These are phyloP conservation scores for Pontederia paniculata DNA, from an alignment of 176 grass and related monocot genomes.

Conservation along the genomic window DNA sequence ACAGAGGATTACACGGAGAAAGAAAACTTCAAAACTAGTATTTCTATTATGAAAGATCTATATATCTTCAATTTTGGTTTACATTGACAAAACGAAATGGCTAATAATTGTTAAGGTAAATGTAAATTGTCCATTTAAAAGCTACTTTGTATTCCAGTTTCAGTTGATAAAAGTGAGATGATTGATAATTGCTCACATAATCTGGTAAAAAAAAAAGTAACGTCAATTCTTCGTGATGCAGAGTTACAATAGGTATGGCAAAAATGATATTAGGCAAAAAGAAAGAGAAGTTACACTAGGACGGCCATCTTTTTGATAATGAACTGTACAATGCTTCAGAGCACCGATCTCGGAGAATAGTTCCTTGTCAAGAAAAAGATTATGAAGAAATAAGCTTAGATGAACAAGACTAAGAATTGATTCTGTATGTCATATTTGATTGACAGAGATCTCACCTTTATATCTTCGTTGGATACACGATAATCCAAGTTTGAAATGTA, in stretches of 20 bases:
- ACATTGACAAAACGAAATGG: no score
- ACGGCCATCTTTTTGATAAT: constrained; percentile 72
- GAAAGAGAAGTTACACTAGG: constrained; percentile 52
- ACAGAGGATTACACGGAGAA: no score
- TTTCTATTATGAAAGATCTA: no score
- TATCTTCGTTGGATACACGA: constrained; percentile 85
- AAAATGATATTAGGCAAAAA: constrained; percentile 13
- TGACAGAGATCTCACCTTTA: constrained; percentile 49
- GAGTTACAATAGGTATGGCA: not conserved
- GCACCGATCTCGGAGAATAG: constrained; percentile 83
- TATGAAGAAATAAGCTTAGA: not conserved
- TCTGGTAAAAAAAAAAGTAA: no score
- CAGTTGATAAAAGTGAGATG: no score
- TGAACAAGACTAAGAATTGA: not conserved
- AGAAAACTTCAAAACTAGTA: no score
- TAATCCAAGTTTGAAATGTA: constrained; percentile 97
- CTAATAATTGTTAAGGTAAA: no score
- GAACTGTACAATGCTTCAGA: constrained; percentile 89
- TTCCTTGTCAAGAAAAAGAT: constrained; percentile 48
- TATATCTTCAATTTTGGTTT: no score
- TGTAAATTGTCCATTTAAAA: no score
- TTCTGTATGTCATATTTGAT: constrained; percentile 16
- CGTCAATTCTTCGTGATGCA: not conserved
- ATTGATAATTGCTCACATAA: no score
- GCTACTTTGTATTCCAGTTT: no score